Evolutionary conservation across 345 rosid genomes (phyloP), one percentile per base, ranked within the genome.

Genomic region (Citrus glauca): DNA sequence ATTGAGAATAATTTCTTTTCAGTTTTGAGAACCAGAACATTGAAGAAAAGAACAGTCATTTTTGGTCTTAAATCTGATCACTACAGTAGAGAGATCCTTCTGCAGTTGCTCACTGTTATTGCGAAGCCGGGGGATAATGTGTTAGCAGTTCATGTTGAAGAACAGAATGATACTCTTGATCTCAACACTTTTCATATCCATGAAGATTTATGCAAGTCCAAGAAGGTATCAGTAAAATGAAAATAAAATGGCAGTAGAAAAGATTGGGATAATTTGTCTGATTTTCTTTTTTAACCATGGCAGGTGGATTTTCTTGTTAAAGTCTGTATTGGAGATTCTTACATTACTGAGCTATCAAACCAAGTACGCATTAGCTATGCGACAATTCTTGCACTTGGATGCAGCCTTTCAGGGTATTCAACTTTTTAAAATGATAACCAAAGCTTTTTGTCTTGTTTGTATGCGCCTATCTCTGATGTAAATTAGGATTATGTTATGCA

Each of bases 281-380:
- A 22, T 62, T 10, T 6, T 10, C 11, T 42, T 66, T 37, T 63
- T 69, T 27, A 7, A 1, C 37, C 40, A 20, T 78, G 73, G 73
- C 76, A 86, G 88, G 82, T 87, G 32, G 86, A 81, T 83, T 81
- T 87, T 62, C 81, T 68, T 30, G 85, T 85, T 48, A 83, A 81
- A 74, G 80, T 83, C 28, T 85, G 84, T 50, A 28, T 14, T 2
- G 87, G 85, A n/a, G 77, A 77, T 64, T 81, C 81, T 14, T 85
- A 69, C 72, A 62, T 87, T 42, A 73, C 80, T 9, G 84, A 76
- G 35, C 66, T 85, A 71, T 71, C 81, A 60, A 33, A 76, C 73
- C 85, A 83, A 83, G 90, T 76, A 5, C 77, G 85, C 35, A 45
- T 78, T 69, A 82, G 72, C 70, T 76, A 64, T 76, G 90, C 90